phyloP scores from a whole-genome alignment of 306 rosid genomes.

The barrel medic (Medicago truncatula) region DNA sequence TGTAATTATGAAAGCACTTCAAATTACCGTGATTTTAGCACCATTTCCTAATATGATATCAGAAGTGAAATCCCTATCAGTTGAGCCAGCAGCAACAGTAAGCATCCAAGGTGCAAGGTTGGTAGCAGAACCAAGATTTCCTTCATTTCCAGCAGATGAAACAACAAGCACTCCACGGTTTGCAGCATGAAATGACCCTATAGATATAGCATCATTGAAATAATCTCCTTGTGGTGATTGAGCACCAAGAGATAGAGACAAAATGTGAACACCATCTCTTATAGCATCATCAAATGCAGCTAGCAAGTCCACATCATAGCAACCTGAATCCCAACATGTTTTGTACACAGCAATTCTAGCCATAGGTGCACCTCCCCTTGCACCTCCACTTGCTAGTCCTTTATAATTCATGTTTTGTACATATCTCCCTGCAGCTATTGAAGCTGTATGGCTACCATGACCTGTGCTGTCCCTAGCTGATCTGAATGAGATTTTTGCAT shows the following conservation, averaged over 20 bases:
- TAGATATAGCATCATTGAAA: constrained; percentile 82
- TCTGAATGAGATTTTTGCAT: constrained; percentile 54
- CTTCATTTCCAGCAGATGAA: constrained; percentile 82
- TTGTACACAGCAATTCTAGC: constrained; percentile 82
- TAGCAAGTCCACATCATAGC: constrained; percentile 81
- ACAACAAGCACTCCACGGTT: constrained; percentile 75
- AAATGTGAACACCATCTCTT: constrained; percentile 78
- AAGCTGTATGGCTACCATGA: constrained; percentile 87
- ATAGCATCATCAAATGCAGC: constrained; percentile 91
- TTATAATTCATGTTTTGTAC: constrained; percentile 78
- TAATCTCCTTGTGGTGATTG: constrained; percentile 86
- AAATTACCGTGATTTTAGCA: constrained; percentile 57
- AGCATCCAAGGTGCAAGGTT: constrained; percentile 86
- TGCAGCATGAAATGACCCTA: constrained; percentile 84
- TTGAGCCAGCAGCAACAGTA: constrained; percentile 89
- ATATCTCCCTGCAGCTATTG: constrained; percentile 79
- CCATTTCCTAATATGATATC: constrained; percentile 64
- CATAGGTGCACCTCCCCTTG: constrained; percentile 85
- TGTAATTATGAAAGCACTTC: background rate
- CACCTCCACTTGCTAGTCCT: constrained; percentile 79
- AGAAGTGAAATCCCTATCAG: constrained; percentile 84
- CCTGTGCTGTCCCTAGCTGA: constrained; percentile 87
- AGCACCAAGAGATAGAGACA: constrained; percentile 78
- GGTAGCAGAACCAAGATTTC: constrained; percentile 66
- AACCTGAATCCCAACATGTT: constrained; percentile 87